Percentiles rank a stretch among this genome's conserved stretches.
These are phyloP conservation scores for Penicillium alfredii DNA, from an alignment of 495 filamentous ascomycete species.

Conservation along the genomic window DNA sequence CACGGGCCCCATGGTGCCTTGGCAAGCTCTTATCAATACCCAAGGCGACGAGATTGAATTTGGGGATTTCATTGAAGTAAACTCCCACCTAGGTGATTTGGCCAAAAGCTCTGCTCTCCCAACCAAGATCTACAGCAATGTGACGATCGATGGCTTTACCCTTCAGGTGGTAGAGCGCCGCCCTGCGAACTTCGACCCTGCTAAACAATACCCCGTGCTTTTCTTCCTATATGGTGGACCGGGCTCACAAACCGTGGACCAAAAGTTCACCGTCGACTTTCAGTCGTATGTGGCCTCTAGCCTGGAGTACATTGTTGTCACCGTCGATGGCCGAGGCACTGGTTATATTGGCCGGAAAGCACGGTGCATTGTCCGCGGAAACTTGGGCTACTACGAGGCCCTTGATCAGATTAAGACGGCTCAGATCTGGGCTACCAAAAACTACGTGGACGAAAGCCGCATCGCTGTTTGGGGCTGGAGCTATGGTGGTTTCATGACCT, in stretches of 20 bases:
- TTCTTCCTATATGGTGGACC: slow-evolving; percentile 93
- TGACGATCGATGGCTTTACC: slow-evolving; percentile 70
- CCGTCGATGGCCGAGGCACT: slow-evolving; percentile 89
- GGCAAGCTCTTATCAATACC: slow-evolving; percentile 86
- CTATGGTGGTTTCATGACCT: slow-evolving; percentile 94
- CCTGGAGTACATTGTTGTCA: slow-evolving; percentile 92
- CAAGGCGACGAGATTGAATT: slow-evolving; percentile 57
- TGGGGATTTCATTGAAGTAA: slow-evolving; percentile 70
- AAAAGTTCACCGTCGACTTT: slow-evolving; percentile 79
- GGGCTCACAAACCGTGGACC: slow-evolving; percentile 78
- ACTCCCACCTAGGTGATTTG: slow-evolving; percentile 57
- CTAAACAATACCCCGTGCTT: slow-evolving; percentile 84
- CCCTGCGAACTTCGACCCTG: slow-evolving; percentile 82
- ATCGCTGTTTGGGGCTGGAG: slow-evolving; percentile 99
- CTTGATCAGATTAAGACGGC: slow-evolving; percentile 88
- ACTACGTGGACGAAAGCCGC: slow-evolving; percentile 72
- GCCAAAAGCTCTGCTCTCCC: slow-evolving; percentile 77
- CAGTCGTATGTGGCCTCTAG: slow-evolving; percentile 81
- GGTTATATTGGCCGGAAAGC: slow-evolving; percentile 83
- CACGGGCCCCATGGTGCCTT: slow-evolving; percentile 78
- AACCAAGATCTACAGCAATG: slow-evolving; percentile 74
- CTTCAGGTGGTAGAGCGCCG: slow-evolving; percentile 87
- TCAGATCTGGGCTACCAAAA: slow-evolving; percentile 74
- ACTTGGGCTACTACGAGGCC: slow-evolving; percentile 80
- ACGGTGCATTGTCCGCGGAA: slow-evolving; percentile 72